phyloP scores from a whole-genome alignment of 805 yeast species.

The Ogataea dorogensis region DNA sequence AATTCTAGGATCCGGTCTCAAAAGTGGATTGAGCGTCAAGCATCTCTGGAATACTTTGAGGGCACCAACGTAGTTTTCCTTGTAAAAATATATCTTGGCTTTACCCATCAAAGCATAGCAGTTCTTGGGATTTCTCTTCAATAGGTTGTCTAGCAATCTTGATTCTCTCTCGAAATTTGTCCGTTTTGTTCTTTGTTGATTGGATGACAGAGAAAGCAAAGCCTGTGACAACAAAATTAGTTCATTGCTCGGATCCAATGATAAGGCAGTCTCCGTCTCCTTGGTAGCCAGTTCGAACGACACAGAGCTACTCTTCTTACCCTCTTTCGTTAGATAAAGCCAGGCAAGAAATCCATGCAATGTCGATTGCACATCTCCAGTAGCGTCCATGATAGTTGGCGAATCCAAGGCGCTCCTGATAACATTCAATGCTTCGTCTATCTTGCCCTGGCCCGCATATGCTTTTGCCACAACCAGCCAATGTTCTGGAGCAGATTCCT shows the following conservation, averaged over 20 bases:
- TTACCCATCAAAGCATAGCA: constrained; percentile 77
- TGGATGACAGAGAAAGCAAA: constrained; percentile 57
- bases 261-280: constrained; percentile 45
- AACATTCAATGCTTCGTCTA: constrained; percentile 63
- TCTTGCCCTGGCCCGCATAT: constrained; percentile 60
- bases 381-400: constrained; percentile 31
- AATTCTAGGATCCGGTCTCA: constrained; percentile 88
- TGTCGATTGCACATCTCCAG: constrained; percentile 44
- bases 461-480: constrained; percentile 87
- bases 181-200: constrained; percentile 57
- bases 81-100: constrained; percentile 75
- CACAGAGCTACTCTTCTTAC: constrained; percentile 22
- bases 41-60: constrained; percentile 82
- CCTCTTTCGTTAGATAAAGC: constrained; percentile 56
- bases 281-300: constrained; percentile 30
- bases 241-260: constrained; percentile 44
- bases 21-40: constrained; percentile 68
- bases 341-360: constrained; percentile 69
- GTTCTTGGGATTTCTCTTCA: constrained; percentile 55
- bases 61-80: constrained; percentile 70
- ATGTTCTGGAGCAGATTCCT: constrained; percentile 68
- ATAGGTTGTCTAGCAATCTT: constrained; percentile 62
- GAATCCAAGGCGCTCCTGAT: constrained; percentile 56
- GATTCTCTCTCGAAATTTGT: constrained; percentile 70
- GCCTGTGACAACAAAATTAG: constrained; percentile 66